A percentile compares a stretch with the other conserved stretches of the same genome.
phyloP scores from a whole-genome alignment of 768 basidiomycete genomes.

The Russula lepida region DNA sequence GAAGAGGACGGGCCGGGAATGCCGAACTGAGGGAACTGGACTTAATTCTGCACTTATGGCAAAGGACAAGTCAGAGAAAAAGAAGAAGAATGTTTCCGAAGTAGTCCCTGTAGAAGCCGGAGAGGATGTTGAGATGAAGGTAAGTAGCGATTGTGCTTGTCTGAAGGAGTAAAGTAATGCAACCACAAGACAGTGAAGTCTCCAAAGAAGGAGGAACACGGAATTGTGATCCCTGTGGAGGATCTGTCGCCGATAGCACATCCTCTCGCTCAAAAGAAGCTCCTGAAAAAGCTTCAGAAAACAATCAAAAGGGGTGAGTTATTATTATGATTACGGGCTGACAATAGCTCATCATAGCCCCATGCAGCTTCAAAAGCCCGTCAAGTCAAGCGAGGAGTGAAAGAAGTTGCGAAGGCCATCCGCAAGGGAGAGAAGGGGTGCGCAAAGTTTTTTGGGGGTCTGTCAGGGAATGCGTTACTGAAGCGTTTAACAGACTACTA shows the following conservation, averaged over 20 bases:
- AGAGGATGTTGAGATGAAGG: conserved; percentile 43
- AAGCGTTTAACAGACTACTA: conserved; percentile 50
- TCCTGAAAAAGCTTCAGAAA: conserved; percentile 90
- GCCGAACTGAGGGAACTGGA: not conserved
- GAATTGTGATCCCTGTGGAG: conserved; percentile 59
- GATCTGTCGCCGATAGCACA: conserved; percentile 92
- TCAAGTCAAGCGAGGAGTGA: conserved; percentile 95
- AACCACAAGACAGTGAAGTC: conserved; percentile 15
- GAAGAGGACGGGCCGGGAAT: not conserved
- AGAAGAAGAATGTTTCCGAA: conserved; percentile 39
- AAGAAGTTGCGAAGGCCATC: conserved; percentile 96
- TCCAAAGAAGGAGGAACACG: conserved; percentile 43
- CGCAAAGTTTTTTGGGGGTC: conserved; percentile 22
- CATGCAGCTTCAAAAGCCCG: conserved; percentile 79
- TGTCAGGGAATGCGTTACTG: not conserved
- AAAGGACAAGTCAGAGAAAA: conserved; percentile 72
- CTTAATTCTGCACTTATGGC: conserved; percentile 33
- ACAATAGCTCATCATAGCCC: conserved; percentile 4
- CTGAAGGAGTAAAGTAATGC: conserved; percentile 2
- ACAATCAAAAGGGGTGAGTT: conserved; percentile 79
- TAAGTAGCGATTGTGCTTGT: conserved; percentile 26
- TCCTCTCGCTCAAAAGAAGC: conserved; percentile 88
- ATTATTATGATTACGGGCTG: not conserved
- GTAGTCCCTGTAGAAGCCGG: conserved; percentile 31
- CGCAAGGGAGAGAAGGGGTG: conserved; percentile 96